Percentiles rank a stretch among this genome's conserved stretches.
These are phyloP conservation scores for Acanthamoeba culbertsoni DNA, from an alignment of 208 protist genomes.

Conservation along the genomic window DNA sequence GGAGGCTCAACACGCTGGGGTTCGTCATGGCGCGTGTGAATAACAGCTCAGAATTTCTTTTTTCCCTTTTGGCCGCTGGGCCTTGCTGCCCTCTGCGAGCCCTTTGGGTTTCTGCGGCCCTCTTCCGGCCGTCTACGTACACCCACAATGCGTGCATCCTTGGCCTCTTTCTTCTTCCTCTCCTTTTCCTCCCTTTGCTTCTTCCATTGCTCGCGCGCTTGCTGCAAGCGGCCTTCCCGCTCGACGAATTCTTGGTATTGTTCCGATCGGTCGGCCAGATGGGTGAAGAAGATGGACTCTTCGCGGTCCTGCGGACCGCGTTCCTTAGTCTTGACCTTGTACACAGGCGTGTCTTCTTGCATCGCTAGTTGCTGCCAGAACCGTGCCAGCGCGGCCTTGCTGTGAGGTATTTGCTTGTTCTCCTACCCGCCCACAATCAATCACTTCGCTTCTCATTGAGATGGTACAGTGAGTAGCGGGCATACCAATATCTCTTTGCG, in stretches of 20 bases:
- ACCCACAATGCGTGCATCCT: background rate
- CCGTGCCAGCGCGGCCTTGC: background rate
- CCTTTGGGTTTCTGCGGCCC: background rate
- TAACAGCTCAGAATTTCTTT: no score
- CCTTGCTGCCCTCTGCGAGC: background rate
- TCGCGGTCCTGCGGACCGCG: background rate
- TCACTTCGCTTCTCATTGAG: background rate
- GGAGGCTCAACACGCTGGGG: background rate
- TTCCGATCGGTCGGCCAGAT: background rate
- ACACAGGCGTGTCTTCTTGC: background rate
- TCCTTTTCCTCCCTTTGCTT: background rate
- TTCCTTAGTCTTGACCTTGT: background rate
- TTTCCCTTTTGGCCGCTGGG: no score
- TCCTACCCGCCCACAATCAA: background rate
- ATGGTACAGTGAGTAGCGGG: background rate
- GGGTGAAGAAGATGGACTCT: slow-evolving; percentile 25
- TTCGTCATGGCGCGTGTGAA: background rate
- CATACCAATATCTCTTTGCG: background rate
- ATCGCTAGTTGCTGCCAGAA: background rate
- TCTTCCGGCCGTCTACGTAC: background rate
- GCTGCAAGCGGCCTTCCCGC: background rate
- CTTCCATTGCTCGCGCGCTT: background rate
- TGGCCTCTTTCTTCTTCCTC: background rate
- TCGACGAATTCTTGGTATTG: background rate
- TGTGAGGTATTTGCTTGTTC: background rate